Evolutionary conservation across 768 basidiomycete species (phyloP), one percentile per base, ranked within the genome.

Genomic region (Suillus clintonianus): DNA sequence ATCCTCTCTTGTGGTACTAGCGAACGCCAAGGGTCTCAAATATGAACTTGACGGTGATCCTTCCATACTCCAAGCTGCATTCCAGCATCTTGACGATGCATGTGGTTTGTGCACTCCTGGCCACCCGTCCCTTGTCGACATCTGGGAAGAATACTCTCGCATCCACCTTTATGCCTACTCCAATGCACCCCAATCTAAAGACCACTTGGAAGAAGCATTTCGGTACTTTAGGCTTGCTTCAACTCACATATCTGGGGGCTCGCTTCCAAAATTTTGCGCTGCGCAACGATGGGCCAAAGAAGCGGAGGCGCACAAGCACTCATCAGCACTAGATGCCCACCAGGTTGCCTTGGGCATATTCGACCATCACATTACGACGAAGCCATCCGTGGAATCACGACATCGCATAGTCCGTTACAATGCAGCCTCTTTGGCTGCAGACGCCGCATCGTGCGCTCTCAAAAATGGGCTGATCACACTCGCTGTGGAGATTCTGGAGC

Each of bases 401-500:
- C 70, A 67, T 15, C 42, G 48, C 42, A 42, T 72, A 19, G 69
- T 66, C 4, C 60, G 61, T 53, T 42, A 59, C 48, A 60, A 67
- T 19, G 50, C 42, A 41, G 54, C 61, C 30, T 61, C 48, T n/a
- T 63, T 77, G 61, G 71, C 75, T 0, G 67, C 63, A 13, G 71
- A 71, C 15, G 77, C 72, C 1, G 72, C 74, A 1, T 67, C 74
- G 4, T 70, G 74, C 39, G 68, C 74, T 1, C 45, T 76, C 56
- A 68, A 70, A 50, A 67, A 64, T 59, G 63, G 63, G 13, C 63
- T 72, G 5, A 67, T 61, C n/a, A 42, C 65, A 7, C 70, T 69
- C 47, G 78, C 74, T 1, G 57, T 79, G 24, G 76, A 76, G 50
- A 53, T 64, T 1, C 67, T 79, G 6, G 78, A 79, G 53, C 60